These are phyloP conservation scores for Mycosphaerella arachidis DNA, from an alignment of 2,329 filamentous ascomycete genomes.

Conservation along the genomic window DNA sequence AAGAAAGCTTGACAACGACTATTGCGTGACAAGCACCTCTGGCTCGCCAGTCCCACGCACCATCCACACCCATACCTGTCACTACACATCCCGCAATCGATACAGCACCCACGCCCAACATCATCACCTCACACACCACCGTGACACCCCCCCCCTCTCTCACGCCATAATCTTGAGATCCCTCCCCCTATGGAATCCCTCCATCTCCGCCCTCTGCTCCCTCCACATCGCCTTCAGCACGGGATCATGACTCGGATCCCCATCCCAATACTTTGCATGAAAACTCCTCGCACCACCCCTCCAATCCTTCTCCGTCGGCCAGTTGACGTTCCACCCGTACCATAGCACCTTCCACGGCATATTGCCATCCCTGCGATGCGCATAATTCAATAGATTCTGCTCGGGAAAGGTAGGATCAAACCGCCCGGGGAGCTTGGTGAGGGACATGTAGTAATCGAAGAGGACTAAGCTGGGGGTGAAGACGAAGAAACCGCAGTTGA, in stretches of 20 bases:
- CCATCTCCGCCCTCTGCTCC: conserved; percentile 36
- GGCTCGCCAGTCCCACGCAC: background rate
- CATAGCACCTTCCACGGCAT: conserved; percentile 40
- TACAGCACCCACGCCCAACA: background rate
- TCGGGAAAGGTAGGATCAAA: conserved; percentile 35
- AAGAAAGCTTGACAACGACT: background rate
- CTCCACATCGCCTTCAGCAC: conserved; percentile 34
- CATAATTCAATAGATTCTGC: conserved; percentile 40
- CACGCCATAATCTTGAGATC: conserved; percentile 7
- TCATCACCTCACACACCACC: background rate
- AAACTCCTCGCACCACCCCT: conserved; percentile 34
- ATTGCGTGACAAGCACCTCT: background rate
- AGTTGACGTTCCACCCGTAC: conserved; percentile 39
- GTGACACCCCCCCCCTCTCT: background rate
- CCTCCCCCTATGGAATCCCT: conserved; percentile 33
- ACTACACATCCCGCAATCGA: background rate
- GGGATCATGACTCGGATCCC: conserved; percentile 33
- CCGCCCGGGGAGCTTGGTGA: conserved; percentile 31
- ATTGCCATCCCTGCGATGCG: conserved; percentile 35
- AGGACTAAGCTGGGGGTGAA: conserved; percentile 32
- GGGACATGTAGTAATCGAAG: conserved; percentile 36
- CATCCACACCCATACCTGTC: background rate
- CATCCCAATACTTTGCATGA: conserved; percentile 41
- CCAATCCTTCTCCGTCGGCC: conserved; percentile 37
- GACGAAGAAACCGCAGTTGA: conserved; percentile 39